Base-by-base conservation (phyloP, 1,284 basidiomycete genomes). In the Moesziomyces sp. region DNA sequence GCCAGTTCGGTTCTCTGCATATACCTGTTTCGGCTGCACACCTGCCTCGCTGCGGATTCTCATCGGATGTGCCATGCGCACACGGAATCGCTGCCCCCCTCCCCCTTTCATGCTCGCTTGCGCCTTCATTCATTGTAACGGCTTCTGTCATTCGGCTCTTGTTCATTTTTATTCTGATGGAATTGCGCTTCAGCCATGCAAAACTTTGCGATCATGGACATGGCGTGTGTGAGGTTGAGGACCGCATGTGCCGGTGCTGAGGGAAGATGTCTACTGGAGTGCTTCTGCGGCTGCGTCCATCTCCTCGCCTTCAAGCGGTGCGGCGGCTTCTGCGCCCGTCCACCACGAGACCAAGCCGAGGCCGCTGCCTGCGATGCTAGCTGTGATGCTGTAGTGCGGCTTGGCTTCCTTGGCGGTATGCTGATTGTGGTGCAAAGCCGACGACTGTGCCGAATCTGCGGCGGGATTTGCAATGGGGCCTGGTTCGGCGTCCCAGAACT, bases 401-500 rank as follows among this genome's bases (percentile, higher is more conserved):
- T 62, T 58, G 0, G 58, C 52, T 34, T 74, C 66, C 23, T 64
- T 75, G 3, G 48, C 54, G 23, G 60, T 60, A 42, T 67, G 69
- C 18, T 67, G 56, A 35, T 63, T 63, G 35, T 67, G 63, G 55
- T 66, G 60, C 21, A 48, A 23, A 28, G 44, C 46, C 30, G 47
- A 24, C 21, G 54, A 44, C 30, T 65, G 60, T 47, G 62, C 52
- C 60, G 52, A 42, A 5, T 53, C 54, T 23, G 23, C 21, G 21
- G 35, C 35, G 2, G 61, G 23, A 21, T 74, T 72, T 13, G 62
- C 59, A 0, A 80, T 80, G 1, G 93, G 93, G 2, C 93, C 92
- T 0, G 94, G 94, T 78, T 95, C 92, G 72, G 93, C 90, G 78
- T 97, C 94, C 82, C 90, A 91, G 84, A 96, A 97, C 74, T 92